These are phyloP conservation scores for Withania somnifera DNA, from an alignment of 305 asterid genomes.

Conservation along the genomic window DNA sequence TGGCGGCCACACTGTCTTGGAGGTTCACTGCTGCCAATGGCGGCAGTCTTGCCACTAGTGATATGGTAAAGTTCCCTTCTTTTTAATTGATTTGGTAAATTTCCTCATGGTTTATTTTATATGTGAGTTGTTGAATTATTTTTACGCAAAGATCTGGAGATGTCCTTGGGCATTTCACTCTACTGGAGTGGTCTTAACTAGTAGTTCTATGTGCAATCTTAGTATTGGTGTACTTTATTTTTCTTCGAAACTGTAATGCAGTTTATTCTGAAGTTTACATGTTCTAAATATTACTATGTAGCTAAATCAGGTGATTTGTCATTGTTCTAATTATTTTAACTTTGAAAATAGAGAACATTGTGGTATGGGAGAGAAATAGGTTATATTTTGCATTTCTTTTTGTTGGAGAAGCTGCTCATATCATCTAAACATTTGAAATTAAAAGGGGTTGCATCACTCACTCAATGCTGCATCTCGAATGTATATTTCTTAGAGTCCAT, in stretches of 20 bases:
- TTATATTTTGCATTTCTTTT: neutral
- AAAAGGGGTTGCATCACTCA: neutral
- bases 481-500: neutral
- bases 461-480: neutral
- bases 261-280: neutral
- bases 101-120: neutral
- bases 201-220: neutral
- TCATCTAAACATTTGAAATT: neutral
- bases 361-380: neutral
- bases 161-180: neutral
- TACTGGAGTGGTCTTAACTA: neutral
- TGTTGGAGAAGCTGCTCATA: neutral
- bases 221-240: neutral
- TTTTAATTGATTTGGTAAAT: neutral
- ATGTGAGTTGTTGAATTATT: neutral
- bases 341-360: neutral
- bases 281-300: neutral
- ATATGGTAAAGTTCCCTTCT: constrained; percentile 34
- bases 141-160: neutral
- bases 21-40: constrained; percentile 60
- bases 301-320: neutral
- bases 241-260: neutral
- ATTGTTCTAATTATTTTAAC: neutral
- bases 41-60: constrained; percentile 44
- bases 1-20: constrained; percentile 77